Base-by-base conservation (phyloP, 2,329 filamentous ascomycete species). In the Trichoderma sp. region DNA sequence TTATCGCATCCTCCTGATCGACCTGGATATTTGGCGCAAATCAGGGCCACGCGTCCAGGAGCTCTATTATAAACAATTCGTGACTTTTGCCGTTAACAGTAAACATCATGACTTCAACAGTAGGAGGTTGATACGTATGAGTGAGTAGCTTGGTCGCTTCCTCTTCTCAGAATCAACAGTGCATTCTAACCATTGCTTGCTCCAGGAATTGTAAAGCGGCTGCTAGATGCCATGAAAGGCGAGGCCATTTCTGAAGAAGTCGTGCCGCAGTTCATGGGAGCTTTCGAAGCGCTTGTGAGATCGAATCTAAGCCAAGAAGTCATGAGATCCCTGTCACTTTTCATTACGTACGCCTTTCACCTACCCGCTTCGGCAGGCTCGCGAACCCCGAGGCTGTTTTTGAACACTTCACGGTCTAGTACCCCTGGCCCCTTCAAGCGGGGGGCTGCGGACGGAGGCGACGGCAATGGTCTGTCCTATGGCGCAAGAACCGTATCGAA, bases 41-140 rank as follows among this genome's bases (percentile, higher is more conserved):
- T 93, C 92, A 26, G 91, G 93, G 39, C 80, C 89, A 6, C 87
- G 90, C 21, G 93, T 95, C 0, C 94, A 98, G 78, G 91, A 92
- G 76, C 85, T 98, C 28, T 99, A 98, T 81, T 98, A 98, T 82
- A 90, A 91, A 73, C 96, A 99, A 79, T 98, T 98, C 77, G 86
- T 92, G 73, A 92, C 91, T 0, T 98, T 99, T 82, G 92, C 93
- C 1, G 89, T 92, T n/a, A 91, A 91, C 77, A 98, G 95, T 86
- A 95, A 96, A 79, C 92, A 97, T 78, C 93, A 94, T 78, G 91
- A 93, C 73, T 98, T 98, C 82, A 99, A 99, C 80, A 91, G 92
- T 67, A 92, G 93, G 78, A 89, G 96, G 61, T 84, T 99, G 73
- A 89, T 93, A 73, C 89, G 95, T 76, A 99, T 99, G 93, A 90